Percentiles rank a stretch among this genome's conserved stretches.
These are phyloP conservation scores for Wickerhamomyces sydowiorum DNA, from an alignment of 805 yeast genomes.

Conservation along the genomic window DNA sequence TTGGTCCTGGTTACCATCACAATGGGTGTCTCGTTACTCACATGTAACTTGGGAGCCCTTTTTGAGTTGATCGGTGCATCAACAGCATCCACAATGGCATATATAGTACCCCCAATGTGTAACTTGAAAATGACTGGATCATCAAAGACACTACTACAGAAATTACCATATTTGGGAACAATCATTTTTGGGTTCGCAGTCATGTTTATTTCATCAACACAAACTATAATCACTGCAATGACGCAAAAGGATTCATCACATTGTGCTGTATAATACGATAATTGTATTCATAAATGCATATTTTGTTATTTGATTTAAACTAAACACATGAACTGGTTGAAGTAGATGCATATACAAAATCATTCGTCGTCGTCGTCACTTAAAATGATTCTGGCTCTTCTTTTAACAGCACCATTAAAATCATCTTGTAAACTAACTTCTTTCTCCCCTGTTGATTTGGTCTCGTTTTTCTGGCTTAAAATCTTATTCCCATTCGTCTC, in stretches of 20 bases:
- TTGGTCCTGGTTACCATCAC: conserved; percentile 59
- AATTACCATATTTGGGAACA: conserved; percentile 54
- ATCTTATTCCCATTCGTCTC: no score
- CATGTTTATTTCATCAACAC: conserved; percentile 75
- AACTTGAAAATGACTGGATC: conserved; percentile 56
- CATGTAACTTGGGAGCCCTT: conserved; percentile 87
- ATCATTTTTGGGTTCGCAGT: conserved; percentile 68
- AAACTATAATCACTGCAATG: conserved; percentile 46
- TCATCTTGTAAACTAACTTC: background rate
- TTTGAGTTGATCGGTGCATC: conserved; percentile 90
- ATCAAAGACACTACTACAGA: conserved; percentile 35
- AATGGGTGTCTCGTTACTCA: conserved; percentile 68
- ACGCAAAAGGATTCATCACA: conserved; percentile 12
- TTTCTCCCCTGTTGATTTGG: conserved; percentile 5
- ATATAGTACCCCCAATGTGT: conserved; percentile 85
- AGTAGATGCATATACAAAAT: background rate
- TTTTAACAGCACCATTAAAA: background rate
- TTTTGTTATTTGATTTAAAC: background rate
- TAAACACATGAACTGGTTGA: no score
- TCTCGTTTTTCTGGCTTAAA: background rate
- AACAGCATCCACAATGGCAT: conserved; percentile 89
- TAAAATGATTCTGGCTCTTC: conserved; percentile 4
- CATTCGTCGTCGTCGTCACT: conserved; percentile 13
- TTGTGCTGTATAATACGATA: conserved; percentile 11
- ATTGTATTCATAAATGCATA: background rate